Conservation (phyloP, 148 eudicot species). For the Rhododendron mucronatum region DNA sequence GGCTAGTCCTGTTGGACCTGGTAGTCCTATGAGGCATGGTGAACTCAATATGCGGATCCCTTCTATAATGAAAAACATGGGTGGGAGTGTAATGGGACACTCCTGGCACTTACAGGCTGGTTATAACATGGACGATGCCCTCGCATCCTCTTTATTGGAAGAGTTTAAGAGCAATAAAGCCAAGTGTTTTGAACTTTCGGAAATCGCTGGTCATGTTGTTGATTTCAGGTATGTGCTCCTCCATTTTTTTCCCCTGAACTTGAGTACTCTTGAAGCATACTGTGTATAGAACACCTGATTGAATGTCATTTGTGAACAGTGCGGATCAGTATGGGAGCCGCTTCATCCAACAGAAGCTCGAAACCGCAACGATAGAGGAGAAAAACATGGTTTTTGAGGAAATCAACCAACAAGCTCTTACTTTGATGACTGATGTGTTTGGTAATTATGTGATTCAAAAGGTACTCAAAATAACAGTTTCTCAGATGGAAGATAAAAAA, state of each 20-base stretch:
- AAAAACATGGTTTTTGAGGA: slow-evolving; percentile 90
- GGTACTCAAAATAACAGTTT: slow-evolving; percentile 34
- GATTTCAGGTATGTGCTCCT: slow-evolving; percentile 70
- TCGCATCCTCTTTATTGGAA: slow-evolving; percentile 76
- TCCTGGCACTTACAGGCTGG: slow-evolving; percentile 63
- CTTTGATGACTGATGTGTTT: slow-evolving; percentile 96
- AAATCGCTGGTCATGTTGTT: slow-evolving; percentile 89
- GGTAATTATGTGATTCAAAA: slow-evolving; percentile 97
- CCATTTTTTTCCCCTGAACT: neutral
- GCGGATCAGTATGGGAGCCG: slow-evolving; percentile 99
- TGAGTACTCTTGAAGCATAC: slow-evolving; percentile 1
- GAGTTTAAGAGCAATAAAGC: slow-evolving; percentile 94
- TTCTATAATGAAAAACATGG: slow-evolving; percentile 59
- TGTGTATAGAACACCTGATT: slow-evolving; percentile 4
- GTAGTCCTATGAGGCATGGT: slow-evolving; percentile 78
- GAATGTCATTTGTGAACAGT: slow-evolving; percentile 36
- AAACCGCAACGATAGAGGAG: slow-evolving; percentile 86
- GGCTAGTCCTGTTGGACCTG: slow-evolving; percentile 72
- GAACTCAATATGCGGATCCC: slow-evolving; percentile 61
- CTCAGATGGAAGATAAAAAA: neutral
- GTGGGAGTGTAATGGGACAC: slow-evolving; percentile 69
- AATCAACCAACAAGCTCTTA: slow-evolving; percentile 80
- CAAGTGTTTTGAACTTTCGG: slow-evolving; percentile 83
- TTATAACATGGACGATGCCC: slow-evolving; percentile 48
- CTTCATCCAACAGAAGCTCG: slow-evolving; percentile 97